Percentiles rank a stretch among this genome's conserved stretches.
phyloP scores from a whole-genome alignment of 345 rosid species.

The Litchi chinensis region DNA sequence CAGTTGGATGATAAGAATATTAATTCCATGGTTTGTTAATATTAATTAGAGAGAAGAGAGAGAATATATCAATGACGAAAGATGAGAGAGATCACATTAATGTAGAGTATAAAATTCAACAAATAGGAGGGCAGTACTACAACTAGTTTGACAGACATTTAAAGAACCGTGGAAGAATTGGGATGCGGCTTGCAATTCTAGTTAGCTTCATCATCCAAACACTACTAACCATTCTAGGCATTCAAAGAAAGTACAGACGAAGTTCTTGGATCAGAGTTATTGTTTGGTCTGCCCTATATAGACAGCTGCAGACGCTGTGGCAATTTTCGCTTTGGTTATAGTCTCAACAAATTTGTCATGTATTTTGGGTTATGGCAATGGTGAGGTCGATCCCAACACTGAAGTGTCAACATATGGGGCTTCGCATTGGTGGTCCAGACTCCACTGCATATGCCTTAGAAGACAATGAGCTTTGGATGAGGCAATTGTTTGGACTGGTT shows the following conservation, averaged over 20 bases:
- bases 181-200: slow-evolving; percentile 9
- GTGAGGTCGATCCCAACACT: neutral
- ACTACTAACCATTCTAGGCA: neutral
- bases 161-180: slow-evolving; percentile 5
- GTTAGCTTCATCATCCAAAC: slow-evolving; percentile 13
- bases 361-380: too few relatives aligned
- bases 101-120: neutral
- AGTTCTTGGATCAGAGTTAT: neutral
- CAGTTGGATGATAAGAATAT: too few relatives aligned
- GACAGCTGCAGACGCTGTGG: neutral
- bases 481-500: slow-evolving; percentile 19
- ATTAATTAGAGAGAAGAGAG: too few relatives aligned
- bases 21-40: too few relatives aligned
- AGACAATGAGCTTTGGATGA: slow-evolving; percentile 18
- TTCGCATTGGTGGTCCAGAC: slow-evolving; percentile 13
- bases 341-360: neutral
- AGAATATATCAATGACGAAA: too few relatives aligned
- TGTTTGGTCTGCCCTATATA: slow-evolving; percentile 3
- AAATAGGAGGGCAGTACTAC: neutral
- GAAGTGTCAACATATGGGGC: neutral
- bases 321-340: neutral
- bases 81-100: too few relatives aligned
- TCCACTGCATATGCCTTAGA: slow-evolving; percentile 10
- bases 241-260: neutral
- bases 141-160: neutral